phyloP scores from a whole-genome alignment of 129 eudicot genomes.

The Centella asiatica region DNA sequence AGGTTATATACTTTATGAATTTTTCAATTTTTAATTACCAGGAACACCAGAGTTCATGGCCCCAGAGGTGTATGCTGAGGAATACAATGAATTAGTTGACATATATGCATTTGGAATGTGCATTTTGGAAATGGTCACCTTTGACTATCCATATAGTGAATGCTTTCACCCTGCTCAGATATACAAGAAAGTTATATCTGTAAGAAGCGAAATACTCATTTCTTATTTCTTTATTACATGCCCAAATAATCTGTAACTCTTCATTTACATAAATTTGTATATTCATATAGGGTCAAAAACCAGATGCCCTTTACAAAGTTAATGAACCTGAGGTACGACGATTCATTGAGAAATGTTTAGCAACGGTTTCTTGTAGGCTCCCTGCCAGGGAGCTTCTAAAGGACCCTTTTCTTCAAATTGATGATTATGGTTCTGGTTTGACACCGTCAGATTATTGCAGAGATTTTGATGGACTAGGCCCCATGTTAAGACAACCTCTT shows the following conservation, averaged over 20 bases:
- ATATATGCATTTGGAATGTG: conserved; percentile 99
- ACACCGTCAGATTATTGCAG: conserved; percentile 35
- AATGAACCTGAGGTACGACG: conserved; percentile 64
- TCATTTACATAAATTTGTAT: neutral
- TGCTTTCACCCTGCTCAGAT: conserved; percentile 94
- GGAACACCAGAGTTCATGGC: conserved; percentile 99
- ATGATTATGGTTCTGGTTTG: conserved; percentile 41
- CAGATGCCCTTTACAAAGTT: conserved; percentile 75
- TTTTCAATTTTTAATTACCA: conserved; percentile 13
- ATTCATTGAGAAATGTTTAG: conserved; percentile 82
- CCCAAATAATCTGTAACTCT: too few species aligned
- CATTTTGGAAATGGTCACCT: conserved; percentile 92
- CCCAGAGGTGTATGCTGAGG: conserved; percentile 90
- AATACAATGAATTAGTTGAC: conserved; percentile 83
- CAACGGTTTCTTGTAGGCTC: conserved; percentile 61
- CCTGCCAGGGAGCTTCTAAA: conserved; percentile 71
- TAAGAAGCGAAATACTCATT: conserved; percentile 22
- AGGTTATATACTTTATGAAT: neutral
- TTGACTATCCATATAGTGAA: conserved; percentile 91
- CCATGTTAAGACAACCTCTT: conserved; percentile 31
- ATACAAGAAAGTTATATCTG: conserved; percentile 93
- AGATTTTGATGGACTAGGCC: conserved; percentile 41
- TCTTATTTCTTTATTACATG: too few species aligned
- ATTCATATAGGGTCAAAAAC: conserved; percentile 62
- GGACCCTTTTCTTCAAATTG: conserved; percentile 76